Conservation (phyloP, 495 filamentous ascomycete species). For the Penicillium cataractarum region DNA sequence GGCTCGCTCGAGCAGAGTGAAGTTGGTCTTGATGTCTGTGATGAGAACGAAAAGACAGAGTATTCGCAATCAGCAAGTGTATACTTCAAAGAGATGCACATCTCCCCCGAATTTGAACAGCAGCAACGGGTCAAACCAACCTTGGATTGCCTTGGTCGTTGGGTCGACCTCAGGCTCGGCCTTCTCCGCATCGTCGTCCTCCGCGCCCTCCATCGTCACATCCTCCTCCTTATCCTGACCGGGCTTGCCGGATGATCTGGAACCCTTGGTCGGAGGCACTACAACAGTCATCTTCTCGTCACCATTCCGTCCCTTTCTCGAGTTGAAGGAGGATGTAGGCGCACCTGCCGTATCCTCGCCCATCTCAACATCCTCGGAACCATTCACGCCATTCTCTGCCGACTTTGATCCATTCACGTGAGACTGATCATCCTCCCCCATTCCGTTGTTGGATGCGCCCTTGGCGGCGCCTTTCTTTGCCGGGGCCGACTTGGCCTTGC, state of each 20-base stretch:
- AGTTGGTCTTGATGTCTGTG: conserved; percentile 91
- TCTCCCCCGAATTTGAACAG: conserved; percentile 1
- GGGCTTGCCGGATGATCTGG: conserved; percentile 62
- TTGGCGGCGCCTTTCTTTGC: conserved; percentile 54
- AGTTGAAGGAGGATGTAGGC: conserved; percentile 55
- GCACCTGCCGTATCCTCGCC: conserved; percentile 69
- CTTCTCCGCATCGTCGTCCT: conserved; percentile 53
- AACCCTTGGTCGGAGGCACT: conserved; percentile 75
- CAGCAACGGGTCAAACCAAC: conserved; percentile 36
- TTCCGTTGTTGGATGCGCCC: conserved; percentile 48
- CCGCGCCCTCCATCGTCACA: conserved; percentile 70
- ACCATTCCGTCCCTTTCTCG: conserved; percentile 72
- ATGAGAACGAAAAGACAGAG: background rate
- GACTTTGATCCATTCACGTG: conserved; percentile 73
- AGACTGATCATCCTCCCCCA: conserved; percentile 63
- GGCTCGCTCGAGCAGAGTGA: conserved; percentile 85
- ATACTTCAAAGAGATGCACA: background rate
- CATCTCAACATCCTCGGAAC: conserved; percentile 81
- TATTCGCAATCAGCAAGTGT: conserved; percentile 10
- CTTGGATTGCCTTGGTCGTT: conserved; percentile 67
- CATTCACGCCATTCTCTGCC: conserved; percentile 74
- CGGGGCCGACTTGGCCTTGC: conserved; percentile 53
- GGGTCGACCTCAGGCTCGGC: conserved; percentile 62
- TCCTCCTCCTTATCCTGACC: conserved; percentile 70
- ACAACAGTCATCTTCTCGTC: conserved; percentile 86